These are phyloP conservation scores for Mycena epipterygia DNA, from an alignment of 768 basidiomycete genomes.

Conservation along the genomic window DNA sequence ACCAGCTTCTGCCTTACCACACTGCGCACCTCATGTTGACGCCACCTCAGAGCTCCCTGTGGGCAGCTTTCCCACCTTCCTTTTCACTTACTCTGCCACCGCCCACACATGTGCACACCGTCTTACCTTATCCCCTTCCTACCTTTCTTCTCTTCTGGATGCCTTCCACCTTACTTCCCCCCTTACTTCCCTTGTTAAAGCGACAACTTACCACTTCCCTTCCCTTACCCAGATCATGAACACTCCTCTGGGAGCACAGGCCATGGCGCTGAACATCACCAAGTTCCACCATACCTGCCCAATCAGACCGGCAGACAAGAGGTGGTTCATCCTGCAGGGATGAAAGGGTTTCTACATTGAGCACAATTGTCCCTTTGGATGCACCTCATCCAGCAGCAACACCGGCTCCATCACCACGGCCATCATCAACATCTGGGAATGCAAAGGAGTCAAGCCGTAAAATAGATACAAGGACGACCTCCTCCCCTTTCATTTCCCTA, in stretches of 20 bases:
- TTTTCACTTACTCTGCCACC: no score
- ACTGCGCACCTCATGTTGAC: no score
- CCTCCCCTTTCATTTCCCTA: constrained; percentile 36
- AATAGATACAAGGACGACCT: constrained; percentile 50
- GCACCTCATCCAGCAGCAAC: constrained; percentile 46
- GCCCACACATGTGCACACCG: no score
- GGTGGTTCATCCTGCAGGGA: constrained; percentile 48
- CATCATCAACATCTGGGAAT: constrained; percentile 44
- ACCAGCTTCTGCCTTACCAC: no score
- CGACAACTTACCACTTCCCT: background rate
- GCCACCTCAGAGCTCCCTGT: no score
- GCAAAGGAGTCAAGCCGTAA: constrained; percentile 33
- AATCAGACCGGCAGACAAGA: constrained; percentile 47
- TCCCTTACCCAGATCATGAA: constrained; percentile 9
- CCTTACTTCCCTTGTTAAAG: no score
- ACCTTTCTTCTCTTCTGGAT: background rate
- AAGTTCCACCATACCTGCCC: constrained; percentile 53
- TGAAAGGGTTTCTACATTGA: constrained; percentile 45
- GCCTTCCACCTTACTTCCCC: no score
- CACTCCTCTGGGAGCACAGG: constrained; percentile 3
- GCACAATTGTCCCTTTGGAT: constrained; percentile 48
- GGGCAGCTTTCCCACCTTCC: background rate
- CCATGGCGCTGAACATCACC: constrained; percentile 41
- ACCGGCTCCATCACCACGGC: constrained; percentile 48
- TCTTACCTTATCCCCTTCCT: background rate